These are phyloP conservation scores for Pythium aristosporum DNA, from an alignment of 352 stramenopile species.

Conservation along the genomic window DNA sequence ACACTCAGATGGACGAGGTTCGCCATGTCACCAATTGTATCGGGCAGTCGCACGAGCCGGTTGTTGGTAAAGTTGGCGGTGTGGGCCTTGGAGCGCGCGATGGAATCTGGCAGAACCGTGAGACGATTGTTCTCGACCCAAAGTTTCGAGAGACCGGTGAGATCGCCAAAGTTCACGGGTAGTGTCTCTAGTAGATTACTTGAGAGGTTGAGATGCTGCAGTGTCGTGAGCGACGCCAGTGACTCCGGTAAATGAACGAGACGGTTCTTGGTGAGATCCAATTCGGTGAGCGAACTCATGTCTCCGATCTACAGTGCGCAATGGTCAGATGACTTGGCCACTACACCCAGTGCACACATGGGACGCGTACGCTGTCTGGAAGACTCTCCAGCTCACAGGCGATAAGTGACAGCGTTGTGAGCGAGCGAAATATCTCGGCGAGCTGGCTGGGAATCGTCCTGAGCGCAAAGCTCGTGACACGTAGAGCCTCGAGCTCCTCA, in stretches of 20 bases:
- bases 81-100: conserved; percentile 34
- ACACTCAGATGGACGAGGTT: conserved; percentile 43
- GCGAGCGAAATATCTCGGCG: conserved; percentile 25
- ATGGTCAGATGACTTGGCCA: too few relatives aligned
- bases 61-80: conserved; percentile 53
- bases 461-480: conserved; percentile 51
- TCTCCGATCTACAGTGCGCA: conserved; percentile 41
- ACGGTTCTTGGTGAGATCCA: conserved; percentile 69
- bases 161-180: conserved; percentile 40
- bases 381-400: conserved; percentile 42
- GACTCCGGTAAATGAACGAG: conserved; percentile 46
- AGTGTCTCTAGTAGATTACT: conserved; percentile 51
- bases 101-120: conserved; percentile 38
- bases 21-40: conserved; percentile 39
- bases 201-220: conserved; percentile 49
- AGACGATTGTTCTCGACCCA: conserved; percentile 58
- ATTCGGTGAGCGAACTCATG: conserved; percentile 34
- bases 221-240: conserved; percentile 34
- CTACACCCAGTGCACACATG: too few relatives aligned
- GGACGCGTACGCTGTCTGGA: conserved; percentile 48
- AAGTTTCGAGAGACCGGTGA: conserved; percentile 39
- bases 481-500: conserved; percentile 44
- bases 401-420: conserved; percentile 57
- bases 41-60: conserved; percentile 32
- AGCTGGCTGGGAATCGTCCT: conserved; percentile 34